Evolutionary conservation across 2,329 filamentous ascomycete genomes (phyloP).

Genomic region (Monosporascus sp.): DNA sequence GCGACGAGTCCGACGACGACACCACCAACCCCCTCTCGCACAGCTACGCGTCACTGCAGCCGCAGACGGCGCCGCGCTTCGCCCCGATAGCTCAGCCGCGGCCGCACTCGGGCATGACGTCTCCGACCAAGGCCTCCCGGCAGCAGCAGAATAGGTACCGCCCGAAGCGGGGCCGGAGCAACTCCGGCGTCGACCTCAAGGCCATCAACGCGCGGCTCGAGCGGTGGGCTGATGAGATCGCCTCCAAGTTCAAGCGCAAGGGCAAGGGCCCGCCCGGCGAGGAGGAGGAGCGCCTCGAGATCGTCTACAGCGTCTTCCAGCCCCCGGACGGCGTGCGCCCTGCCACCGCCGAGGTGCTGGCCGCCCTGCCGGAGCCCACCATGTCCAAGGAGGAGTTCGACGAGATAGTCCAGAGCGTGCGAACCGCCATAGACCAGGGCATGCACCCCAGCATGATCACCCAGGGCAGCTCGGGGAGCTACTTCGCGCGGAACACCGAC

Average conservation of each 20-base stretch:
- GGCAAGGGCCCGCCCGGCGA: conserved; percentile 67
- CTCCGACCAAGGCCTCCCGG: conserved; percentile 44
- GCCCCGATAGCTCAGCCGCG: conserved; percentile 58
- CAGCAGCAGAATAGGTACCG: conserved; percentile 33
- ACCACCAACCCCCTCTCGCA: conserved; percentile 39
- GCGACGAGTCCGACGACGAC: conserved; percentile 67
- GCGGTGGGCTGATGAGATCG: conserved; percentile 96
- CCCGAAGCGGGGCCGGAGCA: conserved; percentile 51
- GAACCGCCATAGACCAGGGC: conserved; percentile 80
- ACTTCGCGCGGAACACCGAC: conserved; percentile 87
- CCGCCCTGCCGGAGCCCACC: conserved; percentile 53
- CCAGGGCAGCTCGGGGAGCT: conserved; percentile 95
- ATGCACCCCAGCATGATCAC: conserved; percentile 94
- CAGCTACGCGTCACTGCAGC: conserved; percentile 49
- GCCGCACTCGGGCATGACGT: conserved; percentile 55
- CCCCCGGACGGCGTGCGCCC: conserved; percentile 83
- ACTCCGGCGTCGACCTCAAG: conserved; percentile 92
- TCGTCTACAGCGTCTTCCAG: conserved; percentile 96
- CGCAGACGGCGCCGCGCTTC: conserved; percentile 55
- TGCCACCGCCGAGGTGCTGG: conserved; percentile 68
- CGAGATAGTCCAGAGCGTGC: conserved; percentile 82
- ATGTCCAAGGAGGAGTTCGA: conserved; percentile 83
- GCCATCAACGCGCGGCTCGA: conserved; percentile 95
- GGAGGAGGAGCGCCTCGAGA: conserved; percentile 86
- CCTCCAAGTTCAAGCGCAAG: conserved; percentile 90